Evolutionary conservation across 169 alveolate species (phyloP).

Genomic region (Plasmodium relictum): DNA sequence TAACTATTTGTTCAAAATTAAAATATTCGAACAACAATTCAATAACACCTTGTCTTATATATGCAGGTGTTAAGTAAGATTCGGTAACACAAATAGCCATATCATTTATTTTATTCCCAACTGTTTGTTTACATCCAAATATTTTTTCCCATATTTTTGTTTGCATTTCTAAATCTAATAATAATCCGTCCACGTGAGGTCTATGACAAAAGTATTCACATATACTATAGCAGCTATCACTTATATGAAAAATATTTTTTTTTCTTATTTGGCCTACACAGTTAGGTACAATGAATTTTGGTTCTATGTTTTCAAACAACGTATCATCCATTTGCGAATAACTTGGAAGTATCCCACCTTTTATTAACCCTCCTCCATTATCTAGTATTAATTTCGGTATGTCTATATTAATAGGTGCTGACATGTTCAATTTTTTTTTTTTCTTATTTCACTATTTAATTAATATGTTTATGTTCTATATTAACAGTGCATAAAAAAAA

Average conservation of each 20-base stretch:
- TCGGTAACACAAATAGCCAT: conserved; percentile 84
- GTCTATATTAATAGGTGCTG: conserved; percentile 83
- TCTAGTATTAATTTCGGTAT: conserved; percentile 89
- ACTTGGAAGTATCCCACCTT: conserved; percentile 86
- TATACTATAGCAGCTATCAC: conserved; percentile 87
- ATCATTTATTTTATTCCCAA: conserved; percentile 70
- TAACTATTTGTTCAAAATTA: conserved; percentile 79
- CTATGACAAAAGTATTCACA: conserved; percentile 89
- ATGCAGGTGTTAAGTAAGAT: conserved; percentile 89
- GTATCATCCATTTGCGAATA: conserved; percentile 43
- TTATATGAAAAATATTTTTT: conserved; percentile 77
- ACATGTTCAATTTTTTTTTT: conserved; percentile 64
- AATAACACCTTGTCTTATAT: conserved; percentile 86
- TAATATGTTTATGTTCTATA: conserved; percentile 3
- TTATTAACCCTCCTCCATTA: conserved; percentile 90
- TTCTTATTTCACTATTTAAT: background rate
- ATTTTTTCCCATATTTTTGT: conserved; percentile 88
- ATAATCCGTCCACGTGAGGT: conserved; percentile 85
- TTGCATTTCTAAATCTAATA: conserved; percentile 87
- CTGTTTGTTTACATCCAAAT: conserved; percentile 66
- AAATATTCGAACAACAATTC: conserved; percentile 90
- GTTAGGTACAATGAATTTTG: conserved; percentile 86
- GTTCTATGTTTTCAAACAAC: conserved; percentile 78
- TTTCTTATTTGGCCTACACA: conserved; percentile 89
- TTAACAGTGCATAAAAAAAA: background rate